These are phyloP conservation scores for Aspergillus hiratsukae DNA, from an alignment of 2,329 filamentous ascomycete species.

Conservation along the genomic window DNA sequence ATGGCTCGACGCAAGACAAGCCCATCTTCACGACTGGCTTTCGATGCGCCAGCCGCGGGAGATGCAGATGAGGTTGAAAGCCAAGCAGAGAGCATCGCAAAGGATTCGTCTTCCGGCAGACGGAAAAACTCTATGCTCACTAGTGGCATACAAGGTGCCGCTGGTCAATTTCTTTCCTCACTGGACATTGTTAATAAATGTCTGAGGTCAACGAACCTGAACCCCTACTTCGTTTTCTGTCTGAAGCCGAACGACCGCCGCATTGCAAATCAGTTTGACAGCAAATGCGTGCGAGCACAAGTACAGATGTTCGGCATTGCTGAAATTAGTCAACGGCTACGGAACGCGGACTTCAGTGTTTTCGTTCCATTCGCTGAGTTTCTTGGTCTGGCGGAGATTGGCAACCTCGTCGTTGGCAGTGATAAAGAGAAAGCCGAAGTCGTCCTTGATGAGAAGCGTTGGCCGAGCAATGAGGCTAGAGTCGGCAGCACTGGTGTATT, in stretches of 20 bases:
- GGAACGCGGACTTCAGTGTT: constrained; percentile 90
- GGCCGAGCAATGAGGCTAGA: constrained; percentile 86
- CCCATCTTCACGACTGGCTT: constrained; percentile 44
- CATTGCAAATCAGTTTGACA: constrained; percentile 98
- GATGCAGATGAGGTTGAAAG: constrained; percentile 39
- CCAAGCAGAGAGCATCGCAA: constrained; percentile 27
- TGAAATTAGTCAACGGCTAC: constrained; percentile 88
- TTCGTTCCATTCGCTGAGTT: constrained; percentile 97
- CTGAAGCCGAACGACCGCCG: constrained; percentile 94
- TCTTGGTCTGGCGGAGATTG: constrained; percentile 77
- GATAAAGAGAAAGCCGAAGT: constrained; percentile 88
- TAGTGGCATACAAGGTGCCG: constrained; percentile 68
- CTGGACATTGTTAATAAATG: constrained; percentile 89
- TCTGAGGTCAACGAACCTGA: constrained; percentile 74
- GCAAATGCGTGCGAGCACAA: constrained; percentile 93
- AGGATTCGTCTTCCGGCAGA: constrained; percentile 19
- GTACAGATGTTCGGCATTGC: constrained; percentile 94
- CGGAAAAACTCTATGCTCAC: constrained; percentile 38
- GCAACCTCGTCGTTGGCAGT: constrained; percentile 81
- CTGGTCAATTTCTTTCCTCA: constrained; percentile 84
- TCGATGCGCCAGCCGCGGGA: constrained; percentile 27
- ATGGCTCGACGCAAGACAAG: constrained; percentile 76
- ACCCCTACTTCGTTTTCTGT: constrained; percentile 95
- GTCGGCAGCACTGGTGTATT: constrained; percentile 92
- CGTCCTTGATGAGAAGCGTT: constrained; percentile 86